Base-by-base conservation (phyloP, 164 flowering plant species). In the Vitis cinerea region DNA sequence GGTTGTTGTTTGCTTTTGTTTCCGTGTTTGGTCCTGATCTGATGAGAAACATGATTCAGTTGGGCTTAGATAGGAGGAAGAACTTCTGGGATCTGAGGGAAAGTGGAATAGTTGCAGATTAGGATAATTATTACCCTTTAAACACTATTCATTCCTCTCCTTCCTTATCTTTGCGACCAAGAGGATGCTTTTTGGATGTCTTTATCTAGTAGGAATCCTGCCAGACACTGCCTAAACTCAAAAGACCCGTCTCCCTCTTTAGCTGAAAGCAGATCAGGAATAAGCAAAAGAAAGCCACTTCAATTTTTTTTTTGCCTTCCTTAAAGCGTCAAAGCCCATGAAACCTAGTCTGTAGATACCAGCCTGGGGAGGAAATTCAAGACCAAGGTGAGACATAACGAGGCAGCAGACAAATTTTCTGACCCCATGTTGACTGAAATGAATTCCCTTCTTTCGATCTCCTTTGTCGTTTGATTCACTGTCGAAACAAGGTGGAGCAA, bases 381-480 rank as follows among this genome's bases (percentile, higher is more conserved):
- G 60, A 4, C 19, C 27, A 54, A 54, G 47, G 61, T 4, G 31
- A 7, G 56, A 15, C 2, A 10, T 4, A 10, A 59, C 7, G 11
- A 14, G 6, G 48, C 13, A 56, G 27, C 11, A 37, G 17, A 56
- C 3, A 56, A 16, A n/a, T 4, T 13, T 11, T 17, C 23, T 14
- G 61, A 10, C 8, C 1, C 10, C 30, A 14, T 7, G 50, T 47
- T 63, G 71, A 68, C n/a, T n/a, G 63, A 63, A 12, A 80, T 81
- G 77, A 72, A 68, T 70, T 71, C 57, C 52, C 67, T 75, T 8
- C 65, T 78, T 53, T 71, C 80, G 4, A 57, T 74, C 23, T 78
- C 84, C 30, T 78, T 78, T 64, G 81, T 78, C 19, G 76, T 71
- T 44, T 79, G 81, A 78, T 74, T 78, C 19, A 16, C 59, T 17